Conservation (phyloP, 306 rosid species). For the Bauhinia variegata region DNA sequence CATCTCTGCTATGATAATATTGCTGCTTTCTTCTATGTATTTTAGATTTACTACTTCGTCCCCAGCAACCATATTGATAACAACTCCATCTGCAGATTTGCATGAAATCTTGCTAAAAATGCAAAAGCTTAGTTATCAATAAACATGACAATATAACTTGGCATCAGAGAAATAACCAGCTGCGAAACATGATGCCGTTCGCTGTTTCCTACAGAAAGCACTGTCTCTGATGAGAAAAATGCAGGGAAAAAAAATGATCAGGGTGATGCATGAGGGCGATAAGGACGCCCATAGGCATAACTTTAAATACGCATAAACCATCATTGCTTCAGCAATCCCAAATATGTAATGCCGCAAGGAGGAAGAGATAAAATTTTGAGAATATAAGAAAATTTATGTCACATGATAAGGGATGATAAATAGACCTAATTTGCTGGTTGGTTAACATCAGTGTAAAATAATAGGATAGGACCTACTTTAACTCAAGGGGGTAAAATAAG, state of each 20-base stretch:
- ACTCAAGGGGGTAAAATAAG: too few species aligned
- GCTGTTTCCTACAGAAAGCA: slow-evolving; percentile 73
- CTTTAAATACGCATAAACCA: slow-evolving; percentile 20
- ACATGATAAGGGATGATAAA: neutral
- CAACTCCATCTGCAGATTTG: too few species aligned
- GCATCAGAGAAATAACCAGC: slow-evolving; percentile 64
- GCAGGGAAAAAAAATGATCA: too few species aligned
- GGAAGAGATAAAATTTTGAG: slow-evolving; percentile 21
- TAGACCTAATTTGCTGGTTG: neutral
- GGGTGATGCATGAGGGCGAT: too few species aligned
- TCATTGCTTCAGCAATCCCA: neutral
- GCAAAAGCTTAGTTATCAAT: slow-evolving; percentile 90
- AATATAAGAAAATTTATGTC: neutral
- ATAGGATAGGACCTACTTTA: too few species aligned
- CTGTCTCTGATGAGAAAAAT: slow-evolving; percentile 25
- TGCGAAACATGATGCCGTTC: slow-evolving; percentile 75
- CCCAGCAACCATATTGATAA: too few species aligned
- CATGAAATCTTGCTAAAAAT: too few species aligned
- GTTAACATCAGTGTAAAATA: slow-evolving; percentile 13
- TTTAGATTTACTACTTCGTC: too few species aligned
- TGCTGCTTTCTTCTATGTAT: too few species aligned
- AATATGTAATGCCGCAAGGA: neutral
- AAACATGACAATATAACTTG: slow-evolving; percentile 48
- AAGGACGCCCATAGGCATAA: slow-evolving; percentile 6
- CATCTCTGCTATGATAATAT: too few species aligned